Conservation (phyloP, 441 rosid species). For the Isatis lusitanica region DNA sequence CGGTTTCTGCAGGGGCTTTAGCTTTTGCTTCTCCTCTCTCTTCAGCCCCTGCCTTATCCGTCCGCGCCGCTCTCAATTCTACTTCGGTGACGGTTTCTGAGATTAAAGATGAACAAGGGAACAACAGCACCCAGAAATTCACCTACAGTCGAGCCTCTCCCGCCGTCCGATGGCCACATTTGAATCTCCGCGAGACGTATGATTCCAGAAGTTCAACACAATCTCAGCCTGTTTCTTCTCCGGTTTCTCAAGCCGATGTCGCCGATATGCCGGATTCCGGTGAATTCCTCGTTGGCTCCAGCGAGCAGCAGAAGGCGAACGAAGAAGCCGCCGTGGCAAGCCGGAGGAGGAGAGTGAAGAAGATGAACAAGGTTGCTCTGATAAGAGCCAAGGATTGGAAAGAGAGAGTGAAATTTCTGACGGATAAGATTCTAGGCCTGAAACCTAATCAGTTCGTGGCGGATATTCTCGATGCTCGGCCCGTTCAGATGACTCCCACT, state of each 20-base stretch:
- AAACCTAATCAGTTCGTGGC: conserved; percentile 70
- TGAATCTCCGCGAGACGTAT: conserved; percentile 52
- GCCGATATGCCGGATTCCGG: conserved; percentile 23
- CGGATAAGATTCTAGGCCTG: conserved; percentile 62
- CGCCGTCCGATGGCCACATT: conserved; percentile 89
- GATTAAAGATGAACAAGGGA: conserved; percentile 27
- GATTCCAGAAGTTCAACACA: conserved; percentile 38
- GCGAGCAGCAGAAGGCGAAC: conserved; percentile 33
- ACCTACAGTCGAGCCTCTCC: conserved; percentile 89
- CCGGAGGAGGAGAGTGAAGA: conserved; percentile 69
- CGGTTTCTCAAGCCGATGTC: conserved; percentile 31
- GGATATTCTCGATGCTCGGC: conserved; percentile 70
- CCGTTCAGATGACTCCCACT: conserved; percentile 88
- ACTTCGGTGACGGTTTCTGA: conserved; percentile 10
- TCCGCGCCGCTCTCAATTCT: conserved; percentile 18
- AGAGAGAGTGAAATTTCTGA: conserved; percentile 66
- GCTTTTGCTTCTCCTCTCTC: conserved; percentile 22
- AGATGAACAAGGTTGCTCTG: conserved; percentile 80
- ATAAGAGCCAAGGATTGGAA: conserved; percentile 91
- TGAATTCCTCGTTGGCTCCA: conserved; percentile 12
- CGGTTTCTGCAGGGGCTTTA: conserved; percentile 30
- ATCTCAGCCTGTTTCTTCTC: conserved; percentile 35
- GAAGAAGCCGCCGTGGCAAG: conserved; percentile 47
- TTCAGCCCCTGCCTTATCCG: conserved; percentile 25
- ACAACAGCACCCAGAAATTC: conserved; percentile 44